Evolutionary conservation across 2,329 filamentous ascomycete genomes (phyloP).

Genomic region (Colletotrichum coccodes): DNA sequence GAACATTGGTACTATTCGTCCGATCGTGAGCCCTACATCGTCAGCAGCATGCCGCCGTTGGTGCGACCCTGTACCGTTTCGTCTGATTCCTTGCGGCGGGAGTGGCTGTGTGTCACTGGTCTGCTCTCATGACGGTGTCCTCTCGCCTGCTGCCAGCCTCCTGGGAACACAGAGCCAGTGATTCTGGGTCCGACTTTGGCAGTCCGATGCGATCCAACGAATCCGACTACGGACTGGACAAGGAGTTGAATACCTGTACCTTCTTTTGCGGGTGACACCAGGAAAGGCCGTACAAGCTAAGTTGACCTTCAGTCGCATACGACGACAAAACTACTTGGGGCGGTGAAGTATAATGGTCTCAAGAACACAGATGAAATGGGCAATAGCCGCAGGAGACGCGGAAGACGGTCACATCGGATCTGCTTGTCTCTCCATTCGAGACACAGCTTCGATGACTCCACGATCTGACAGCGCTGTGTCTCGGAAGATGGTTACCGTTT

Average conservation of each 20-base stretch:
- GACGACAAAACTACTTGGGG: not conserved
- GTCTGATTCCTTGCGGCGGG: conserved; percentile 9
- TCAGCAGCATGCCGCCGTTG: not conserved
- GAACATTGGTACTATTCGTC: not conserved
- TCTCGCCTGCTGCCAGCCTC: not conserved
- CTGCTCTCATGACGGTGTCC: not conserved
- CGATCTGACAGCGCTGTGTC: conserved; percentile 14
- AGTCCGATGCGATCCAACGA: conserved; percentile 20
- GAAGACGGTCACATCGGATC: not conserved
- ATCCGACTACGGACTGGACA: not conserved
- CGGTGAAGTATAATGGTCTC: conserved; percentile 9
- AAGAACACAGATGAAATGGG: not conserved
- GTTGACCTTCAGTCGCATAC: not conserved
- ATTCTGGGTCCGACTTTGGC: not conserved
- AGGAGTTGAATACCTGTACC: not conserved
- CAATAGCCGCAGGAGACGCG: not conserved
- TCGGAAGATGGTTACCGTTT: not conserved
- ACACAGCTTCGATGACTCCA: not conserved
- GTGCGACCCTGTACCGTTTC: conserved; percentile 14
- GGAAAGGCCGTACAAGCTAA: not conserved
- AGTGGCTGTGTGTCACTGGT: conserved; percentile 13
- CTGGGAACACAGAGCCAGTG: not conserved
- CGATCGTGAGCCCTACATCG: not conserved
- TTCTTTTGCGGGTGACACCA: not conserved
- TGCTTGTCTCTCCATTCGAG: not conserved